Conservation (phyloP, 306 rosid genomes). For the Begonia fuchsioides region DNA sequence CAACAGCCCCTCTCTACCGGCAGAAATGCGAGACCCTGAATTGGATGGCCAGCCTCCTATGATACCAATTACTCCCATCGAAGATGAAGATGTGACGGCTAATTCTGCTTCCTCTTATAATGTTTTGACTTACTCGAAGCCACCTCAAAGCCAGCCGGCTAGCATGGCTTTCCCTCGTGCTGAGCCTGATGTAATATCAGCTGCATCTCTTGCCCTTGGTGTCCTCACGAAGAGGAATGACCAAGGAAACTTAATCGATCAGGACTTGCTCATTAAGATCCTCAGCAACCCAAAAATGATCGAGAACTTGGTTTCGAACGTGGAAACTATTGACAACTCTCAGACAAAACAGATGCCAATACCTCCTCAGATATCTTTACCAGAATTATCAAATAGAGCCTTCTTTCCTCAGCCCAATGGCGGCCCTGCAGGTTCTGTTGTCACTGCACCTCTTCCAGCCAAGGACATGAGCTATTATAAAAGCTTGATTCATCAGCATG, state of each 20-base stretch:
- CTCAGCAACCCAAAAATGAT: constrained; percentile 66
- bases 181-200: constrained; percentile 40
- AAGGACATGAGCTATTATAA: constrained; percentile 70
- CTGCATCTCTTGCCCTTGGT: constrained; percentile 49
- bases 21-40: constrained; percentile 30
- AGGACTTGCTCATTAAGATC: constrained; percentile 49
- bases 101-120: constrained; percentile 13
- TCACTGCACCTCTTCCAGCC: no score
- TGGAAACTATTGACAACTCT: constrained; percentile 20
- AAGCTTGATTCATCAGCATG: constrained; percentile 91
- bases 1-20: constrained; percentile 34
- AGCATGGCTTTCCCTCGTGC: constrained; percentile 6
- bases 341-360: constrained; percentile 23
- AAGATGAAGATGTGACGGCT: constrained; percentile 58
- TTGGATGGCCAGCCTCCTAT: constrained; percentile 21
- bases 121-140: constrained; percentile 11
- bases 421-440: constrained; percentile 1
- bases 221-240: constrained; percentile 50
- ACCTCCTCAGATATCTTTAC: constrained; percentile 21
- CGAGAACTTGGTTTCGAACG: constrained; percentile 57
- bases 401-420: constrained; percentile 28
- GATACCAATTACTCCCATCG: constrained; percentile 72
- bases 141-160: no score
- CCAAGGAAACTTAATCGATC: constrained; percentile 56
- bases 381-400: constrained; percentile 30